Base-by-base conservation (phyloP, 257 asterid species). In the Fraxinus anomala region DNA sequence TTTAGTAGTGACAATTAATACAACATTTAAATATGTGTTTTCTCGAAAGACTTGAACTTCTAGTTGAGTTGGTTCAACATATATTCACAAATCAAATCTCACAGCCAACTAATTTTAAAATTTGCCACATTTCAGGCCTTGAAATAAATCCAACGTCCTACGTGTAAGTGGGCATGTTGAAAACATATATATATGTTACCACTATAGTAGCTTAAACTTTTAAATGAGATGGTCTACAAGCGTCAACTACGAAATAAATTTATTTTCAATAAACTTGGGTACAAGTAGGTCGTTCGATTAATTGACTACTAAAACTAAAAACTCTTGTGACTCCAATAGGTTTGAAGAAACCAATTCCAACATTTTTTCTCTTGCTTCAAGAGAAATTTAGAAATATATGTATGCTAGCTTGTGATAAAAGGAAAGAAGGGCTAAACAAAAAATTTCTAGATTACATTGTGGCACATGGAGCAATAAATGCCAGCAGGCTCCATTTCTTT, bases 391-490 rank as follows among this genome's bases (percentile, higher is more conserved):
- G 30, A 75, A 42, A 66, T 51, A 68, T 23, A 36, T 0, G 30
- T 10, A 34, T 72, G 74, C 19, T 63, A 63, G 34, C 79, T 66
- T 76, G 81, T 67, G 85, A 75, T 68, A 28, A 67, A 73, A 81
- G 33, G 56, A 54, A 80, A 59, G 8, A 42, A 80, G 59, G 30
- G 37, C 31, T 19, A 31, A 72, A 34, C 80, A 10, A 77, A 79
- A 82, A 78, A 79, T 77, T 82, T 82, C 70, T 83, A 78, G 82
- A 68, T 80, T 68, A 75, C 36, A 74, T 70, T 80, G 84, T 30
- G 49, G 92, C 94, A 91, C 97, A 92, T 92, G 97, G 89, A 88
- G 80, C 83, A 84, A 85, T 89, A 90, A 87, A 91, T 92, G 85
- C 77, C 56, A 69, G 82, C 73, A 78, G 88, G 89, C 78, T 88